These are phyloP conservation scores for Conticribra guillardii DNA, from an alignment of 108 stramenopile genomes.

Conservation along the genomic window DNA sequence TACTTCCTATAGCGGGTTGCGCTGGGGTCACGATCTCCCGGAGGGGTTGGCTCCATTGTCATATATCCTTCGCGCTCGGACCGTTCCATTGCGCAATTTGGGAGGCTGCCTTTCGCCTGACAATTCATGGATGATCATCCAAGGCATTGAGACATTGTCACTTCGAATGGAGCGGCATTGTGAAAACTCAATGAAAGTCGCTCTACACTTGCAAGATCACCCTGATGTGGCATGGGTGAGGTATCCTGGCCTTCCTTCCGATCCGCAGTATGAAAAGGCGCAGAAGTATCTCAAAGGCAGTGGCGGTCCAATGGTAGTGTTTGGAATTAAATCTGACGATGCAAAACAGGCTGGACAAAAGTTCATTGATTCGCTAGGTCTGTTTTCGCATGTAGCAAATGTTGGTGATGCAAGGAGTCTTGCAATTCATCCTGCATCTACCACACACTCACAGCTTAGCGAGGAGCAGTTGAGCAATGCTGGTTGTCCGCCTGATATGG, in stretches of 20 bases:
- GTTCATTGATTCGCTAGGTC: conserved; percentile 75
- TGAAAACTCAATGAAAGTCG: conserved; percentile 83
- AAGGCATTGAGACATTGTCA: conserved; percentile 90
- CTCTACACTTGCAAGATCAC: conserved; percentile 69
- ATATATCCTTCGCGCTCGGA: conserved; percentile 71
- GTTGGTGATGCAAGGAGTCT: conserved; percentile 88
- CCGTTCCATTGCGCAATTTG: conserved; percentile 81
- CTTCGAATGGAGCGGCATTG: conserved; percentile 89
- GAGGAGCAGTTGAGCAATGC: conserved; percentile 68
- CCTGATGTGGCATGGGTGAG: conserved; percentile 79
- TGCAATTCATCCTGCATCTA: conserved; percentile 88
- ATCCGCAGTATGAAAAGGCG: conserved; percentile 60
- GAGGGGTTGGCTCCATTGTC: conserved; percentile 73
- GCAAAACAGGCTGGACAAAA: conserved; percentile 58
- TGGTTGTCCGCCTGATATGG: conserved; percentile 76
- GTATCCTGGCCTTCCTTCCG: conserved; percentile 74
- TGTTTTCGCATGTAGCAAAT: conserved; percentile 90
- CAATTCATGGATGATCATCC: conserved; percentile 82
- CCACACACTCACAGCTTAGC: conserved; percentile 87
- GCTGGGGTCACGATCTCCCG: conserved; percentile 82
- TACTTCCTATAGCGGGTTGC: conserved; percentile 69
- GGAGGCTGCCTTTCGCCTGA: conserved; percentile 85
- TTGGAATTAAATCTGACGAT: conserved; percentile 72
- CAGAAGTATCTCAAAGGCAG: conserved; percentile 80
- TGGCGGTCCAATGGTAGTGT: conserved; percentile 75